A percentile compares a stretch with the other conserved stretches of the same genome.
phyloP scores from a whole-genome alignment of 2,329 filamentous ascomycete genomes.

The Aspergillus unguis region DNA sequence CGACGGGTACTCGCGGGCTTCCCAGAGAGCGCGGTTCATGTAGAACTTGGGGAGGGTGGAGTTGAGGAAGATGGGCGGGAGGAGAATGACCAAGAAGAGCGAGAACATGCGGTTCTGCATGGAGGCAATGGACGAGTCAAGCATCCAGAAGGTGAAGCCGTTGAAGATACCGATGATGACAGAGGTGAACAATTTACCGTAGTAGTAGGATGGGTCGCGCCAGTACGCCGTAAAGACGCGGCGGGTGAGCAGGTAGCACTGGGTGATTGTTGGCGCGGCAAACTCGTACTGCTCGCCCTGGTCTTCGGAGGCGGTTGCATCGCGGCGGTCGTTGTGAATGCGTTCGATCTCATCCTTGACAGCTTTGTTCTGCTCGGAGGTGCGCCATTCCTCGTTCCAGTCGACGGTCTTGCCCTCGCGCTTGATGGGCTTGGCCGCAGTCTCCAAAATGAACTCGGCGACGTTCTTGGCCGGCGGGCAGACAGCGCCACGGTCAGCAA shows the following conservation, averaged over 20 bases:
- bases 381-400: slow-evolving; percentile 73
- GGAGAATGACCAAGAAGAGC: slow-evolving; percentile 60
- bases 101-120: slow-evolving; percentile 80
- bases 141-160: slow-evolving; percentile 72
- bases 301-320: slow-evolving; percentile 44
- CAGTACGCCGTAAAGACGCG: slow-evolving; percentile 71
- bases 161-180: slow-evolving; percentile 74
- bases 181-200: slow-evolving; percentile 70
- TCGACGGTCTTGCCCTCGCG: slow-evolving; percentile 58
- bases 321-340: slow-evolving; percentile 58
- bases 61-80: slow-evolving; percentile 71
- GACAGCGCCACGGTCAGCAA: slow-evolving; percentile 61
- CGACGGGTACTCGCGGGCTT: slow-evolving; percentile 68
- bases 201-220: slow-evolving; percentile 72
- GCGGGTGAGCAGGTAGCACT: slow-evolving; percentile 65
- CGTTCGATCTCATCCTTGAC: slow-evolving; percentile 64
- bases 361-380: slow-evolving; percentile 58
- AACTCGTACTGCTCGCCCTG: slow-evolving; percentile 53
- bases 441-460: slow-evolving; percentile 65
- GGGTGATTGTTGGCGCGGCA: slow-evolving; percentile 61
- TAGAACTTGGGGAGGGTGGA: slow-evolving; percentile 75
- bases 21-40: slow-evolving; percentile 68
- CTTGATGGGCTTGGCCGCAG: slow-evolving; percentile 56
- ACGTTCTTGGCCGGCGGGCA: slow-evolving; percentile 66
- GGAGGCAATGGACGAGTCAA: slow-evolving; percentile 62